Evolutionary conservation across 2,329 filamentous ascomycete species (phyloP).

Genomic region (Aspergillus awamori): DNA sequence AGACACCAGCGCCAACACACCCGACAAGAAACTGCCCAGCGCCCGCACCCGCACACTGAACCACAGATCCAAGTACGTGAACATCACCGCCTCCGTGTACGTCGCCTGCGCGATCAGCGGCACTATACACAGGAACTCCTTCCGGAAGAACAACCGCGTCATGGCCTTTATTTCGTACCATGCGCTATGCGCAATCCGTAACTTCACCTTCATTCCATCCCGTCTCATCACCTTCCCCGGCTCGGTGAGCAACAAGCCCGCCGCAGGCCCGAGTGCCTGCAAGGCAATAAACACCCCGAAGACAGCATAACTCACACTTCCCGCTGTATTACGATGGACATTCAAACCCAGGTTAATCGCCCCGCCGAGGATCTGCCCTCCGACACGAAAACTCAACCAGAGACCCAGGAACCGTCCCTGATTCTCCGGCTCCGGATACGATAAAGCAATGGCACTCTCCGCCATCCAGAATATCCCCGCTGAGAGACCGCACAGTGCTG

Average conservation of each 20-base stretch:
- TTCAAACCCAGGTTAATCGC: slow-evolving; percentile 73
- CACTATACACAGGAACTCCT: slow-evolving; percentile 65
- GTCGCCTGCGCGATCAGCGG: slow-evolving; percentile 72
- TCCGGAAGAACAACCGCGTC: slow-evolving; percentile 60
- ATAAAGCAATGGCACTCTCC: slow-evolving; percentile 72
- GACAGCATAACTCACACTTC: slow-evolving; percentile 69
- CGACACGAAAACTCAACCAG: slow-evolving; percentile 66
- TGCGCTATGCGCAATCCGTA: slow-evolving; percentile 60
- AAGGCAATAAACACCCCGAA: slow-evolving; percentile 72
- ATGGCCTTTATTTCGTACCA: slow-evolving; percentile 64
- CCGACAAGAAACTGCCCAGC: slow-evolving; percentile 70
- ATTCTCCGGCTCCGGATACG: slow-evolving; percentile 72
- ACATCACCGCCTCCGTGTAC: slow-evolving; percentile 72
- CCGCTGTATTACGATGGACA: slow-evolving; percentile 57
- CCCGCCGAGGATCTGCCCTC: slow-evolving; percentile 71
- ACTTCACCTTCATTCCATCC: slow-evolving; percentile 64
- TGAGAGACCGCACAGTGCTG: slow-evolving; percentile 68
- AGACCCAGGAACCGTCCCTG: slow-evolving; percentile 67
- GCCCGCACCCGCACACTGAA: slow-evolving; percentile 71
- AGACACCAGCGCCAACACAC: slow-evolving; percentile 65
- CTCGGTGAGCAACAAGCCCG: slow-evolving; percentile 63
- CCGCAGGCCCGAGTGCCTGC: slow-evolving; percentile 67
- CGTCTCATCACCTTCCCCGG: slow-evolving; percentile 66
- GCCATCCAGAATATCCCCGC: slow-evolving; percentile 77
- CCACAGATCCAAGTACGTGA: slow-evolving; percentile 69